Percentiles rank a stretch among this genome's conserved stretches.
These are phyloP conservation scores for Neurospora discreta DNA, from an alignment of 495 filamentous ascomycete species.

Conservation along the genomic window DNA sequence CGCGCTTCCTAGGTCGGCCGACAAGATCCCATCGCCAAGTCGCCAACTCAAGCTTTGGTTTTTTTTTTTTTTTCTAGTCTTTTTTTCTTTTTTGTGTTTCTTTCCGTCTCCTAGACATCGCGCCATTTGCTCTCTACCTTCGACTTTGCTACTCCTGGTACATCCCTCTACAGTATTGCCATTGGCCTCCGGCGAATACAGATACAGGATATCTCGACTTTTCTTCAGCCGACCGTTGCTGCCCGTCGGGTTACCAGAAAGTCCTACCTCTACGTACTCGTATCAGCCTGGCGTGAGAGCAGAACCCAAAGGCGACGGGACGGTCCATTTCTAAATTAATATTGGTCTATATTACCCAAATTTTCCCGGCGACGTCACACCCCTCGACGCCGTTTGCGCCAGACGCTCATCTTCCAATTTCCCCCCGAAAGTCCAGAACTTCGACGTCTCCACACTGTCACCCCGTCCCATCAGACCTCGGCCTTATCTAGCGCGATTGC, in stretches of 20 bases:
- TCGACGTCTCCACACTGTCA: not conserved
- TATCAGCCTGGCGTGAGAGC: not conserved
- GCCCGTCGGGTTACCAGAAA: not conserved
- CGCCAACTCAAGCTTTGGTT: not conserved
- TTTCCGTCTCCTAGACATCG: not conserved
- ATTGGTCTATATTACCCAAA: not conserved
- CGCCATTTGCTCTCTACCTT: not conserved
- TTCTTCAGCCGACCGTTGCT: not conserved
- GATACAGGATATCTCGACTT: not conserved
- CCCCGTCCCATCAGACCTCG: not conserved
- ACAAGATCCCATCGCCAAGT: slow-evolving; percentile 12
- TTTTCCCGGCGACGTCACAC: not conserved
- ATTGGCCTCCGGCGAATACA: not conserved
- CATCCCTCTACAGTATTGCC: not conserved
- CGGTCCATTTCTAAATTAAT: not conserved
- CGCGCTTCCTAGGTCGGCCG: slow-evolving; percentile 5
- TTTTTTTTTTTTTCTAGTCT: not conserved
- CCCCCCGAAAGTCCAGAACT: not conserved
- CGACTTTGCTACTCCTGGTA: not conserved
- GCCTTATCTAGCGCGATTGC: slow-evolving; percentile 1
- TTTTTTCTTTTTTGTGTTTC: not conserved
- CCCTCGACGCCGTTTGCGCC: not conserved
- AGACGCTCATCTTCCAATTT: not conserved
- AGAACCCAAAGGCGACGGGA: not conserved
- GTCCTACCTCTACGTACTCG: not conserved